Base-by-base conservation (phyloP, 139 green algal species). In the Chlorella sp. region DNA sequence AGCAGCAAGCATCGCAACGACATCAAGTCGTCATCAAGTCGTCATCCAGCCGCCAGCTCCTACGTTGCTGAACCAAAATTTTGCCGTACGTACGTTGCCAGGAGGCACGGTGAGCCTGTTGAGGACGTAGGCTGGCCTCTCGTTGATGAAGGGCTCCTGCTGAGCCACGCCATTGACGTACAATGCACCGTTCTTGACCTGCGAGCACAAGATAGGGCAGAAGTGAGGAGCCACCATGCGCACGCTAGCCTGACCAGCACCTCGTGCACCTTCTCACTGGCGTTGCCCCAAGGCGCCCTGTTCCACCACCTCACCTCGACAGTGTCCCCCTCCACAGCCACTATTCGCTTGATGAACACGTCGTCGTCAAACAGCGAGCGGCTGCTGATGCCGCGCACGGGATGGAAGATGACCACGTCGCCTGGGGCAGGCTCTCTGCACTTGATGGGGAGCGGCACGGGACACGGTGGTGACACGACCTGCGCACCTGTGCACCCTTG, bases 331-430 rank as follows among this genome's bases (percentile, higher is more conserved):
- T 78, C 94, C 31, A 91, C 80, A 1, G 92, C 95, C 42, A 99
- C 92, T 0, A 98, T 82, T 2, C 95, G 83, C 86, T 99, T 99
- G 81, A 99, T 98, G 83, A 98, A 99, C 23, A 98, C 93, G 60
- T 93, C 77, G 75, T 95, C 91, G 10, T 88, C 86, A 35, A 95
- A 88, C 32, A 88, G 36, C 30, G 62, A 71, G 20, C 35, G 35
- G 23, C 72, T 34, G 1, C 34, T 55, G 6, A 67, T 27, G 24
- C 36, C 69, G 31, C 62, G 35, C 2, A 74, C 74, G 10, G 94
- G 94, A 49, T 94, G 86, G 85, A 99, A 99, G 62, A 98, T 99
- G 26, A 99, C 80, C 2, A 99, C 86, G 68, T 99, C 95, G 0
- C 91, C 92, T 2, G 84, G 69, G 0, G 74, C n/a, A 0, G 92